Evolutionary conservation across 2,329 filamentous ascomycete genomes (phyloP), one percentile per base, ranked within the genome.

Genomic region (Beauveria australis): DNA sequence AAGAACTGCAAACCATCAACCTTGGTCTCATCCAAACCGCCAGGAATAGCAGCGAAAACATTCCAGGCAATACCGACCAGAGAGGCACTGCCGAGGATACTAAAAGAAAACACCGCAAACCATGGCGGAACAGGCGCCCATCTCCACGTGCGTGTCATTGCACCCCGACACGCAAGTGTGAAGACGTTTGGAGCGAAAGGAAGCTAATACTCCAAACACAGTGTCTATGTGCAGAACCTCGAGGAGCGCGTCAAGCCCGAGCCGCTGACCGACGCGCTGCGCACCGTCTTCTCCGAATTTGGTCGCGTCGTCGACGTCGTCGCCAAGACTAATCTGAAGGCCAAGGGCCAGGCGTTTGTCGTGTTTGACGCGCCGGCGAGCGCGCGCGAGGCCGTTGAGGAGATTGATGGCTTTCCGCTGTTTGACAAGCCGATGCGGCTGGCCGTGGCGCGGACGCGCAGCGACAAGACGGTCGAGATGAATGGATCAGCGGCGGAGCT

Each of bases 311-410:
- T 96, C 67, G 92, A 96, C 64, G 84, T 96, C 56, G 83, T 96
- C 62, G 90, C 90, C 49, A 96, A 96, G 78, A 91, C 85, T 65
- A 97, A 95, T 73, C 75, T 97, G 33, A 92, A 90, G 72, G 90
- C 91, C 48, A 97, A 95, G 73, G 94, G 94, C 14, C 94, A 99
- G 76, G 94, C 94, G 0, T 99, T 99, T 71, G 78, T 99, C 54
- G 92, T 97, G 51, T 97, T 92, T 72, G 91, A 95, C 67, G 83
- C 80, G 63, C 78, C 88, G n/a, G 89, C 92, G 60, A 84, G 87
- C n/a, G 92, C 92, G 3, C 79, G 83, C 57, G 82, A 85, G 64
- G 93, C 94, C 19, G 89, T 97, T 64, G 90, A 96, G 56, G 91
- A 96, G 67, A 81, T 95, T 64, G 89, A 97, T 69, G 93, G 91